Base-by-base conservation (phyloP, 1,139 yeast species). In the Nakaseomyces glabratus region DNA sequence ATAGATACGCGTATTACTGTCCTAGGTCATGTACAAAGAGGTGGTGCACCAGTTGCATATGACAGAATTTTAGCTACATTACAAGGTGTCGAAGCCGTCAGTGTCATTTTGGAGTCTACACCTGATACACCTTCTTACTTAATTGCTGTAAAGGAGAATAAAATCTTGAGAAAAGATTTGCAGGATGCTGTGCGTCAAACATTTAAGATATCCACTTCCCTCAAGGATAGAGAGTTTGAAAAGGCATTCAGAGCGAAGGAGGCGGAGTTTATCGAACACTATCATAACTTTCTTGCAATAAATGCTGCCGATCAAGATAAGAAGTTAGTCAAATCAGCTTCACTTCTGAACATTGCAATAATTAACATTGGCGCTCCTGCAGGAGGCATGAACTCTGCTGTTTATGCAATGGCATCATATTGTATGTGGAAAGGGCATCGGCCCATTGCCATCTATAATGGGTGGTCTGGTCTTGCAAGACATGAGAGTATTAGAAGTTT, bases 81-180 rank as follows among this genome's bases (percentile, higher is more conserved):
- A 49, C 98, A 90, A 67, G 98, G 98, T 58, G 95, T 88, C 20
- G 97, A 88, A 55, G 97, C 98, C 7, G 94, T 90, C 34, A 78
- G 80, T 44, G 97, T 97, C 4, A 93, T 86, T 25, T 69, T 90
- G 51, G 90, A 82, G 38, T 69, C 79, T 35, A 82, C 93, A 5
- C 94, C 95, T 17, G 88, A 77, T 1, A 81, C 93, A 3, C 96
- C 96, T 32, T 82, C 95, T 13, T 96, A 97, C 37, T 78, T 90
- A 80, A 90, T 90, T 62, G 95, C 93, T 33, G 73, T 88, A 46
- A 70, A 71, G 40, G 95, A 86, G 58, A 85, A 86, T 63, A 81
- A 85, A 59, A 79, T 90, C 48, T 81, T 79, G 20, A 73, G 96
- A 50, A 73, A 74, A 47, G 82, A 93, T 24, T 69, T 90, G 46